Evolutionary conservation across 495 filamentous ascomycete species (phyloP), one percentile per base, ranked within the genome.

Genomic region (Podospora pseudoanserina): DNA sequence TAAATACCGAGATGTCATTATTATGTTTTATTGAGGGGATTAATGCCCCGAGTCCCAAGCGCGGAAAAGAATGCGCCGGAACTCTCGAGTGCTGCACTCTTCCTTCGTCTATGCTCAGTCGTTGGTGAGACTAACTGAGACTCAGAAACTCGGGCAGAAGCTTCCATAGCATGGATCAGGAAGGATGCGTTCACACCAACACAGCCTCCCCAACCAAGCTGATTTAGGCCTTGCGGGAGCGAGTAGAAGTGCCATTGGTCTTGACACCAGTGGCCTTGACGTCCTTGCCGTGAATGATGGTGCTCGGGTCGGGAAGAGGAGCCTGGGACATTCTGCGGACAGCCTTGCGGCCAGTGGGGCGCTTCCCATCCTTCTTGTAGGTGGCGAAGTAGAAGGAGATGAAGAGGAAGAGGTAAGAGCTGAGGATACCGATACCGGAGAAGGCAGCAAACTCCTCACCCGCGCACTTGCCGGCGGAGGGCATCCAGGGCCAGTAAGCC

Each of bases 341-440:
- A 28, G 81, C 79, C 80, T 87, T 89, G 77, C 85, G 86, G 27
- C 80, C 82, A 66, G 81, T 84, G 32, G 82, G 79, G 39, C 80
- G 78, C 84, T 91, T 92, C 74, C 86, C 86, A 63, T 87, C 83
- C 87, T 96, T 97, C 81, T 91, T 93, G 84, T 99, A 99, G 65
- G 95, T 99, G 61, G 92, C 92, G 70, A 96, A 84, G 86, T 99
- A 99, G 90, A 99, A 99, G 63, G 90, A 93, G 84, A 99, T 97
- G 87, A 99, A 99, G 67, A 99, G 91, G 70, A 97, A 83, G 66
- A 99, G 88, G 86, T 99, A 99, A 57, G 91, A 95, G 81, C 85
- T 91, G 73, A 99, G 82, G 75, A 97, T 96, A 67, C 84, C 92
- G 66, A 97, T 94, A 72, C 95, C 95, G 64, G 94, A 87, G 77